Evolutionary conservation across 768 basidiomycete genomes (phyloP), one percentile per base, ranked within the genome.

Genomic region (Ramaria rubella): DNA sequence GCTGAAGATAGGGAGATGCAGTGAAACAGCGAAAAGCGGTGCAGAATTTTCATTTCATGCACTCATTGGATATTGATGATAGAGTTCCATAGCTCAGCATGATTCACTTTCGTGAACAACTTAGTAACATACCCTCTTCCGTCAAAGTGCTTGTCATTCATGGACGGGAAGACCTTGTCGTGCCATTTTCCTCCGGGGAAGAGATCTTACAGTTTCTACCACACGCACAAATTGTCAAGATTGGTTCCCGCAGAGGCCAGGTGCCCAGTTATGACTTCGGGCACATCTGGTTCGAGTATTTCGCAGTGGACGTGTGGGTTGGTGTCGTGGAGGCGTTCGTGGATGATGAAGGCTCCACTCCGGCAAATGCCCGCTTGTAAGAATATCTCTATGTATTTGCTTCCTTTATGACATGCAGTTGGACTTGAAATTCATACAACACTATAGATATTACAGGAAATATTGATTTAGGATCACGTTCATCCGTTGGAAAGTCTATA

Each of bases 201-300:
- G 70, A 72, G 46, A 69, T 77, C 34, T 58, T 74, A 29, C 62
- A 61, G 48, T 61, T 63, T 3, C 70, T 76, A 48, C 73, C 75
- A 2, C 70, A 70, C 68, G 73, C 76, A 1, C 64, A 60, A 45
- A 58, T 65, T 14, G 67, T 75, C 0, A 62, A 69, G 54, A 60
- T 71, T 1, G 76, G 76, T 8, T 34, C 55, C 4, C 65, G 64
- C 6, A 75, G 72, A 0, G 38, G 58, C 9, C 69, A 73, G 54
- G 64, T 78, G 15, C 70, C 72, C 23, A 67, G 52, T 52, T 62
- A 70, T 26, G 68, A 64, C 2, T 77, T 78, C 56, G 76, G 76
- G 3, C 76, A 77, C 60, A 61, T 71, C 34, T 77, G 75, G 77
- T 73, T 68, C 56, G 77, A 77, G 59, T 79, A 77, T 59, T 77